phyloP scores from a whole-genome alignment of 345 rosid species.

The Arabidopsis arenosa region DNA sequence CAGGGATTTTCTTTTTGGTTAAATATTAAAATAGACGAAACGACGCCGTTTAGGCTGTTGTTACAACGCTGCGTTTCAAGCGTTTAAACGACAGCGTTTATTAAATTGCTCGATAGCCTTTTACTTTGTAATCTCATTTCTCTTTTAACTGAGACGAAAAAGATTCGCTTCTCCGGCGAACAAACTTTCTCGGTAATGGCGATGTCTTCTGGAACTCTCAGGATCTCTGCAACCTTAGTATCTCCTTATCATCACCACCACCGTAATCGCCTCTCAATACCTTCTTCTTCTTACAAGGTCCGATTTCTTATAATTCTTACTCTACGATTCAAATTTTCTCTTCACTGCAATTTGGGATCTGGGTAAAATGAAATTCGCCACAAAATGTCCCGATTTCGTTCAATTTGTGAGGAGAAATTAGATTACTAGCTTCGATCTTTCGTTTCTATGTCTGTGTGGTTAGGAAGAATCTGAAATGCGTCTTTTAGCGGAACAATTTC shows the following conservation, averaged over 20 bases:
- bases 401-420: not conserved
- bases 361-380: slow-evolving; percentile 8
- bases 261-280: slow-evolving; percentile 52
- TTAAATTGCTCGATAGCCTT: not conserved
- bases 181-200: slow-evolving; percentile 50
- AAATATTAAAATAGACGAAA: too few relatives aligned
- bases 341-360: slow-evolving; percentile 20
- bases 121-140: not conserved
- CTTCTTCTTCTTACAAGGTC: slow-evolving; percentile 73
- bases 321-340: slow-evolving; percentile 3
- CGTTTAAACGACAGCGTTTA: slow-evolving; percentile 18
- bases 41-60: too few relatives aligned
- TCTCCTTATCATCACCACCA: slow-evolving; percentile 53
- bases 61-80: too few relatives aligned
- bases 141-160: slow-evolving; percentile 24
- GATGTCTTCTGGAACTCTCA: slow-evolving; percentile 65
- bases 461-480: slow-evolving; percentile 28
- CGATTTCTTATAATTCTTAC: not conserved
- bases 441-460: slow-evolving; percentile 21
- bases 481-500: slow-evolving; percentile 4
- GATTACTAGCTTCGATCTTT: slow-evolving; percentile 8
- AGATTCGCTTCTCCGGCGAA: slow-evolving; percentile 35
- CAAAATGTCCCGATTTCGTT: not conserved
- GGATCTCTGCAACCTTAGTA: slow-evolving; percentile 66
- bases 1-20: too few relatives aligned